These are phyloP conservation scores for Blepharisma stoltei DNA, from an alignment of 73 alveolate species.

Conservation along the genomic window DNA sequence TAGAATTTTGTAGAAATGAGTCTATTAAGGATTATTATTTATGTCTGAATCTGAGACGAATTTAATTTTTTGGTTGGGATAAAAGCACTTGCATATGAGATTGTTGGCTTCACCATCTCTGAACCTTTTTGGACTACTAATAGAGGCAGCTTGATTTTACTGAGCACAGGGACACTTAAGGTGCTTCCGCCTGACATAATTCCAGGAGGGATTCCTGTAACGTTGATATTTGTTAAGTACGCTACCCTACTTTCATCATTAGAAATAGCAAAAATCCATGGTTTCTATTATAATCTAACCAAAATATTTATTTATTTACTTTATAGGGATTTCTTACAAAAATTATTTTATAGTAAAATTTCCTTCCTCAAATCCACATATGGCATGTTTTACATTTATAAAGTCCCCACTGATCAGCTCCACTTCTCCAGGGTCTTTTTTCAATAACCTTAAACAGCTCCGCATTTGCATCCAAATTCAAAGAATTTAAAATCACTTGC, in stretches of 20 bases:
- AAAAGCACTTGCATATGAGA: constrained; percentile 5
- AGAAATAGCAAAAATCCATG: constrained; percentile 31
- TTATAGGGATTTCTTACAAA: no score
- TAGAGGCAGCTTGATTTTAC: constrained; percentile 2
- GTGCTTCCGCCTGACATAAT: constrained; percentile 23
- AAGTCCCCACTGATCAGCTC: constrained; percentile 57
- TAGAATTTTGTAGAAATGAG: no score
- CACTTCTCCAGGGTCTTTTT: constrained; percentile 36
- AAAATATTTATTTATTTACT: no score
- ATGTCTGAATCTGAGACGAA: not conserved
- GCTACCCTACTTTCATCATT: constrained; percentile 21
- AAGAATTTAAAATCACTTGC: constrained; percentile 37
- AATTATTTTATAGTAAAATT: no score
- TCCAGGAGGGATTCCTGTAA: constrained; percentile 26
- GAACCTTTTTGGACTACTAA: constrained; percentile 8
- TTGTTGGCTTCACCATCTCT: constrained; percentile 21
- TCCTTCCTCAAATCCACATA: no score
- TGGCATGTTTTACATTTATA: constrained; percentile 72
- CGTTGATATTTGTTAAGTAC: not conserved
- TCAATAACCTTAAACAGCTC: constrained; percentile 40
- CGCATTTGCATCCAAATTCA: constrained; percentile 45
- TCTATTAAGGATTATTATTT: no score
- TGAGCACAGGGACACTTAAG: constrained; percentile 22
- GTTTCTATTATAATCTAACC: no score
- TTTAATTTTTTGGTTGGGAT: constrained; percentile 2